These are phyloP conservation scores for Blastobotrys raffinosifermentans DNA, from an alignment of 1,139 yeast genomes.

Conservation along the genomic window DNA sequence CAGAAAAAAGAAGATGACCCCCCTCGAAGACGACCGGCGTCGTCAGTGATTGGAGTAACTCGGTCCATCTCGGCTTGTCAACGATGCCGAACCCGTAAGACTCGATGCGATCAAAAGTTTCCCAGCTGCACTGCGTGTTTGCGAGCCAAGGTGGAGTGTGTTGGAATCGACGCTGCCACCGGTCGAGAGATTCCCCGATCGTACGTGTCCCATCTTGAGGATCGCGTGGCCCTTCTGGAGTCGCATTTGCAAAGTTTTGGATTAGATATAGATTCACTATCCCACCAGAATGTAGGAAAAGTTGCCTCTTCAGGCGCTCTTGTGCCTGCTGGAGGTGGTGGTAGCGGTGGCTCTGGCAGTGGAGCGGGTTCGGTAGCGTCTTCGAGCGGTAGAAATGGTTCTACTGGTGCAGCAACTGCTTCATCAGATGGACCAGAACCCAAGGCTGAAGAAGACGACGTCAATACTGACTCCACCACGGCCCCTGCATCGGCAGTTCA, in stretches of 20 bases:
- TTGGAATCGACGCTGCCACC: conserved; percentile 81
- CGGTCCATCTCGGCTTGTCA: conserved; percentile 67
- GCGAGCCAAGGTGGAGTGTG: conserved; percentile 65
- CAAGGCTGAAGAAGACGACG: conserved; percentile 3
- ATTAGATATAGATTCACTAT: conserved; percentile 1
- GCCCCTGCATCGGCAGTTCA: conserved; percentile 18
- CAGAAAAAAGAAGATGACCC: too few relatives aligned
- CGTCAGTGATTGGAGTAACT: conserved; percentile 20
- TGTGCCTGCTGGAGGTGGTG: neutral
- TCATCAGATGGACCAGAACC: neutral
- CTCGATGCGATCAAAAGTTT: conserved; percentile 76
- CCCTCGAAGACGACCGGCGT: too few relatives aligned
- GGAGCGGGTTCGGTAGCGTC: neutral
- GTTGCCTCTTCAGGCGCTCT: neutral
- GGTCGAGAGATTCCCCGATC: conserved; percentile 83
- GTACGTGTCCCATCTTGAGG: conserved; percentile 69
- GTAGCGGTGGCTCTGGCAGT: neutral
- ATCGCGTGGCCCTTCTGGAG: conserved; percentile 53
- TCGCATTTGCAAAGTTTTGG: conserved; percentile 35
- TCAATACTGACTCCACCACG: conserved; percentile 9
- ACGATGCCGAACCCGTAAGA: conserved; percentile 71
- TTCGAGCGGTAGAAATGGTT: conserved; percentile 1
- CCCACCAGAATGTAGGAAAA: neutral
- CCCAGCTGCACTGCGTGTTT: conserved; percentile 72
- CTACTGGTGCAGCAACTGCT: conserved; percentile 7